Evolutionary conservation across 176 grass and related monocot species (phyloP).

Genomic region (Oryza meridionalis): DNA sequence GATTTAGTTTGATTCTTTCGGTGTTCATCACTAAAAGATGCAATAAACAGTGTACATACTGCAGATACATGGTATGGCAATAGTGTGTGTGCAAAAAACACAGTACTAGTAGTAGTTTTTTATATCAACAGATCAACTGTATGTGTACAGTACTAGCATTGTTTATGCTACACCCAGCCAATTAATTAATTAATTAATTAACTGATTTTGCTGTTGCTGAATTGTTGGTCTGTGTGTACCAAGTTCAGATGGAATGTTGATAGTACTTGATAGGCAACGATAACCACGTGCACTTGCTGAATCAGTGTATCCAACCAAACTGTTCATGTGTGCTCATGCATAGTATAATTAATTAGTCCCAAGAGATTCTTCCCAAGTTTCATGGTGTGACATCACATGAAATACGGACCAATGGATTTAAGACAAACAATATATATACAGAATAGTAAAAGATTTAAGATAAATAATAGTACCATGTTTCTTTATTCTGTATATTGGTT

Average conservation of each 20-base stretch:
- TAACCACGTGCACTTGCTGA: slow-evolving; percentile 41
- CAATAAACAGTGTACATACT: not conserved
- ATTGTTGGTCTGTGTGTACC: not conserved
- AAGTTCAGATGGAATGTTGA: slow-evolving; percentile 33
- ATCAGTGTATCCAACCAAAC: slow-evolving; percentile 19
- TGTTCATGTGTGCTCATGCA: slow-evolving; percentile 35
- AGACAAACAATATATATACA: not conserved
- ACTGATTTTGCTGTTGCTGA: not conserved
- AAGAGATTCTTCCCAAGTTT: slow-evolving; percentile 40
- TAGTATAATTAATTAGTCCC: slow-evolving; percentile 11
- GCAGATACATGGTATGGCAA: not conserved
- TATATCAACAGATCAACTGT: not conserved
- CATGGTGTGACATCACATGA: slow-evolving; percentile 4
- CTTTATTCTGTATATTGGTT: too few species aligned
- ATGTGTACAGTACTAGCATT: not conserved
- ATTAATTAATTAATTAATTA: not conserved
- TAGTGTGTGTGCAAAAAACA: not conserved
- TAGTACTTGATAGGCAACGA: not conserved
- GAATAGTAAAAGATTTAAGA: not conserved
- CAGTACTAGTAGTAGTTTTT: not conserved
- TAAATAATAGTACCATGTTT: not conserved
- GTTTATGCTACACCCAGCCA: not conserved
- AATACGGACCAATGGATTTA: not conserved
- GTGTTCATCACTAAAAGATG: not conserved
- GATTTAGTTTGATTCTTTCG: slow-evolving; percentile 6